Evolutionary conservation across 192 early-diverging fungal genomes (phyloP), one percentile per base, ranked within the genome.

Genomic region (Linderina pennispora): DNA sequence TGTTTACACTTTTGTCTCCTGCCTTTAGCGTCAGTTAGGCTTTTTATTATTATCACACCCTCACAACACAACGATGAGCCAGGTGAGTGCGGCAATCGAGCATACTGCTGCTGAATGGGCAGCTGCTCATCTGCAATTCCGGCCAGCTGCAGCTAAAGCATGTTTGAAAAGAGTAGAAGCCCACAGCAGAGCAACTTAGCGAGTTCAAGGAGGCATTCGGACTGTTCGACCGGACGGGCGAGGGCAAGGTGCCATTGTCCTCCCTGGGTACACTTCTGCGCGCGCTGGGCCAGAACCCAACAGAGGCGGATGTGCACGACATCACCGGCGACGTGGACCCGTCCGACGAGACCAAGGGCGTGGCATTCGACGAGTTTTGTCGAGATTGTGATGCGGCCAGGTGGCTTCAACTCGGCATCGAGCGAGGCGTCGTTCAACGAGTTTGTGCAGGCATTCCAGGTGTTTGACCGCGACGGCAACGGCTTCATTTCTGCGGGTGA

Each of bases 371-470:
- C 47, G 72, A 69, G 28, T 87, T 90, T 65, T n/a, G 55, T 85
- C 22, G 67, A 79, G 67, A 80, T 86, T 36, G 70, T 85, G 36
- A 75, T 78, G 62, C 81, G 86, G 28, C 84, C 84, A 22, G 75
- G 77, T 23, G 85, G 84, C 36, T 87, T 87, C 72, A 62, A 38
- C 69, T 61, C 60, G 36, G 71, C 78, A 25, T 75, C 84, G 43
- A 78, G 78, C 20, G 86, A 80, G 8, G 41, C 43, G 17, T 79
- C 84, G 31, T 80, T 79, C 42, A 76, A 89, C 43, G 88, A 88
- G 65, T 87, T 89, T 53, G 78, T 86, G 36, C 83, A 89, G 42
- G 88, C 85, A 2, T 90, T 90, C 80, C 83, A 89, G 62, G 87
- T 90, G 20, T 89, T 90, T 78, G 88, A 90, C 71, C 86, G 86